Base-by-base conservation (phyloP, 179 eudicot species). In the Spinacia oleracea region DNA sequence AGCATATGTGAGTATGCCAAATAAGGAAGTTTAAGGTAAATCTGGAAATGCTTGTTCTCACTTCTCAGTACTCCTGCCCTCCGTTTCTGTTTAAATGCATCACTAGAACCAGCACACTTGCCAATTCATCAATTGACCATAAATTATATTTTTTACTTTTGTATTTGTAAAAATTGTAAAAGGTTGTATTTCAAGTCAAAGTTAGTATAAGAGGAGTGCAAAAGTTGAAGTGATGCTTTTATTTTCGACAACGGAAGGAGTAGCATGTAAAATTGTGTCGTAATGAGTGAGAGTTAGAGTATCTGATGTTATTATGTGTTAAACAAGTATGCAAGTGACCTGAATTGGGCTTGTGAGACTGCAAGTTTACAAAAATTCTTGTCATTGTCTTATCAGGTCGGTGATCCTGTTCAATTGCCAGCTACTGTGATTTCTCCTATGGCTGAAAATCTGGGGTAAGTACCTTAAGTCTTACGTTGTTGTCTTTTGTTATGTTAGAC, bases 341-440 rank as follows among this genome's bases (percentile, higher is more conserved):
- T 23, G 43, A 12, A 29, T 5, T 38, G 64, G 65, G 46, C 34
- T 21, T 53, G 35, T 55, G 58, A 5, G n/a, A 25, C 46, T 75
- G 60, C 25, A 43, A 66, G 25, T 65, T 75, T 15, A 75, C 70
- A 50, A 51, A 20, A 25, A 71, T 21, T 64, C 35, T 21, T 74
- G 6, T 53, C 40, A 4, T 34, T 69, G 27, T 70, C 5, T 79
- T 60, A 53, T 62, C 78, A 95, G 98, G 97, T 94, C 79, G 99
- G 99, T 74, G 99, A 96, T 88, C 99, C 99, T 31, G 94, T 92
- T 85, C 99, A 96, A 71, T 79, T 96, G 84, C 99, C 99, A 77
- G 98, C 99, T 77, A 96, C 99, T 78, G 98, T 96, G 71, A 92
- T 92, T 81, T 96, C 99, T 75, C 79, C 92, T 56, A 67, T 84